Evolutionary conservation across 176 grass and related monocot species (phyloP).

Genomic region (Aegilops tauschii): DNA sequence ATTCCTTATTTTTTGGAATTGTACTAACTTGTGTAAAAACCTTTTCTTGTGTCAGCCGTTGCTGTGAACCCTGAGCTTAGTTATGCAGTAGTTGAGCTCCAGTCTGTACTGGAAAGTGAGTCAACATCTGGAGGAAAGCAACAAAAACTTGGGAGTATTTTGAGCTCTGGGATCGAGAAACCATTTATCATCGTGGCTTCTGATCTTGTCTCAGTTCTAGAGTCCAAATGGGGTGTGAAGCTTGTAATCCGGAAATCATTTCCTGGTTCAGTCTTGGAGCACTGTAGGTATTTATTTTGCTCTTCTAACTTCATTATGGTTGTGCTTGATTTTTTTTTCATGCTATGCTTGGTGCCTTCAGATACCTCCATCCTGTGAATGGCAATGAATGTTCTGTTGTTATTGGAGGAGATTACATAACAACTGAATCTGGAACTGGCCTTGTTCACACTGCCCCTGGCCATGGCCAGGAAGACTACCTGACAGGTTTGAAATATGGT

Average conservation of each 20-base stretch:
- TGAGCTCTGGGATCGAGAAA: constrained; percentile 53
- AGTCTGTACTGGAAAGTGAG: constrained; percentile 38
- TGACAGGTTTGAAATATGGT: constrained; percentile 89
- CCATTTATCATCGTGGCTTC: constrained; percentile 70
- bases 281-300: constrained; percentile 61
- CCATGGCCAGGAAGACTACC: constrained; percentile 97
- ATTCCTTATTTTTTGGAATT: constrained; percentile 14
- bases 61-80: constrained; percentile 80
- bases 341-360: constrained; percentile 34
- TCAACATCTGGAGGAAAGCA: constrained; percentile 49
- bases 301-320: constrained; percentile 19
- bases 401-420: constrained; percentile 95
- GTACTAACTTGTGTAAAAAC: constrained; percentile 26
- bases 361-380: constrained; percentile 84
- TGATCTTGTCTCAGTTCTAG: constrained; percentile 78
- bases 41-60: constrained; percentile 69
- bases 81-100: constrained; percentile 74
- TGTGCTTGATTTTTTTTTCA: not conserved
- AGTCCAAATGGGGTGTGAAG: constrained; percentile 86
- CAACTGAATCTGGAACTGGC: constrained; percentile 93
- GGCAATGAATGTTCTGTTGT: constrained; percentile 86
- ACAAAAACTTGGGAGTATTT: constrained; percentile 58
- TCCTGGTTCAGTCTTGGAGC: constrained; percentile 79
- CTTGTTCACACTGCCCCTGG: constrained; percentile 99
- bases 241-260: constrained; percentile 71